A percentile compares a stretch with the other conserved stretches of the same genome.
Evolutionary conservation across 306 rosid species (phyloP).

Genomic region (Rubus parviflorus): DNA sequence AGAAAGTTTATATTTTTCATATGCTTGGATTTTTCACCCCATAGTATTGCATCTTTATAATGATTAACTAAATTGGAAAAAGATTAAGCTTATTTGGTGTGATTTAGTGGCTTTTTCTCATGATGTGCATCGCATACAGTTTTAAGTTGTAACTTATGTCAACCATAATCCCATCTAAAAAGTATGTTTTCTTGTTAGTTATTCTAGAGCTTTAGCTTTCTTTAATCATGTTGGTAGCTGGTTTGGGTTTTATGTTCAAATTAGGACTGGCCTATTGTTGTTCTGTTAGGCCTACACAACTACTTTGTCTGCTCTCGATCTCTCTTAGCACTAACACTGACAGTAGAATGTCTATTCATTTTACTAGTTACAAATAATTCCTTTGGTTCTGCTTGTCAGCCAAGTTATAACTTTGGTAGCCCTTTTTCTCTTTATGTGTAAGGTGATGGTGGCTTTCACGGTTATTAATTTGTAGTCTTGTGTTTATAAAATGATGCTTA

Average conservation of each 20-base stretch:
- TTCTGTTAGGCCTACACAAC: background rate
- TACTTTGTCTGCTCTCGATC: too few relatives aligned
- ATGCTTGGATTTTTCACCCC: background rate
- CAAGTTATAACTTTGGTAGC: background rate
- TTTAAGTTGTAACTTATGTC: background rate
- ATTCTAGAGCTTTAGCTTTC: too few relatives aligned
- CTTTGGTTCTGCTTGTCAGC: background rate
- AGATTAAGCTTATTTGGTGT: too few relatives aligned
- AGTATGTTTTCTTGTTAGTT: too few relatives aligned
- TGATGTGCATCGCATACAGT: background rate
- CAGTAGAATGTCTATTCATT: background rate
- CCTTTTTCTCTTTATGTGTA: too few relatives aligned
- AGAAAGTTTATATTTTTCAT: background rate
- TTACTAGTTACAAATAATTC: background rate
- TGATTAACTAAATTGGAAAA: background rate
- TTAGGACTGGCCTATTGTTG: background rate
- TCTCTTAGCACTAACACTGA: background rate
- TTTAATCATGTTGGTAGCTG: too few relatives aligned
- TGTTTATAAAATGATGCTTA: constrained; percentile 17
- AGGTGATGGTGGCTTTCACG: too few relatives aligned
- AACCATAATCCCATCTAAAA: background rate
- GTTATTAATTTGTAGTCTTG: background rate
- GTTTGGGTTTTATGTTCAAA: background rate
- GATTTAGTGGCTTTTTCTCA: background rate
- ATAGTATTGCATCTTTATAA: background rate